A percentile compares a stretch with the other conserved stretches of the same genome.
Conservation (phyloP, 352 stramenopile species). For the Phytophthora foliorum region DNA sequence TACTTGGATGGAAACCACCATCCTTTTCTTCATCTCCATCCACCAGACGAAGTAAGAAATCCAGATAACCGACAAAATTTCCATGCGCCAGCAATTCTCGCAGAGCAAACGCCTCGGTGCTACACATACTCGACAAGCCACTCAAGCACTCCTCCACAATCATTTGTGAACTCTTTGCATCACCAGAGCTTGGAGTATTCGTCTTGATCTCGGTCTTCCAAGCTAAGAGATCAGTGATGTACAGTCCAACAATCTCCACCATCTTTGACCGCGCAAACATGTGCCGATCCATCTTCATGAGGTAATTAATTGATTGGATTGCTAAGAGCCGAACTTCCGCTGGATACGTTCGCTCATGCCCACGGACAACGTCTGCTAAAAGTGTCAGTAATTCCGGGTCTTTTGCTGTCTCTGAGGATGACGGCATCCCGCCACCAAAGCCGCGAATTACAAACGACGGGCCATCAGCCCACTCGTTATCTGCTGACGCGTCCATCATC, state of each 20-base stretch:
- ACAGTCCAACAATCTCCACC: slow-evolving; percentile 61
- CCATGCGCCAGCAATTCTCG: slow-evolving; percentile 54
- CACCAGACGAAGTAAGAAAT: slow-evolving; percentile 60
- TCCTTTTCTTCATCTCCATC: slow-evolving; percentile 37
- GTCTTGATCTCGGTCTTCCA: slow-evolving; percentile 37
- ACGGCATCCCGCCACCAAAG: slow-evolving; percentile 44
- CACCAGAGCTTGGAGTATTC: slow-evolving; percentile 4
- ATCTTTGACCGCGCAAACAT: slow-evolving; percentile 60
- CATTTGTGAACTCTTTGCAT: slow-evolving; percentile 58
- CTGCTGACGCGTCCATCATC: slow-evolving; percentile 87
- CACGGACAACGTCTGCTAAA: slow-evolving; percentile 61
- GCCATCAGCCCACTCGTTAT: slow-evolving; percentile 75
- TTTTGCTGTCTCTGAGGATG: slow-evolving; percentile 49
- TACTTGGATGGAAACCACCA: slow-evolving; percentile 64
- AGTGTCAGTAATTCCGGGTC: slow-evolving; percentile 69
- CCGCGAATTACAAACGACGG: slow-evolving; percentile 66
- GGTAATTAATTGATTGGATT: slow-evolving; percentile 87
- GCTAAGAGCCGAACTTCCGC: slow-evolving; percentile 67
- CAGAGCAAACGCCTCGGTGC: slow-evolving; percentile 59
- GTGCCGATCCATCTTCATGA: slow-evolving; percentile 85
- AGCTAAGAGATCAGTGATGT: slow-evolving; percentile 56
- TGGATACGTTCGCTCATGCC: slow-evolving; percentile 45
- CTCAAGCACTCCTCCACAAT: slow-evolving; percentile 86
- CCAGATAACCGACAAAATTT: slow-evolving; percentile 62
- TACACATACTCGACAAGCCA: slow-evolving; percentile 75